A percentile compares a stretch with the other conserved stretches of the same genome.
Conservation (phyloP, 352 stramenopile species). For the Phytophthora melonis region DNA sequence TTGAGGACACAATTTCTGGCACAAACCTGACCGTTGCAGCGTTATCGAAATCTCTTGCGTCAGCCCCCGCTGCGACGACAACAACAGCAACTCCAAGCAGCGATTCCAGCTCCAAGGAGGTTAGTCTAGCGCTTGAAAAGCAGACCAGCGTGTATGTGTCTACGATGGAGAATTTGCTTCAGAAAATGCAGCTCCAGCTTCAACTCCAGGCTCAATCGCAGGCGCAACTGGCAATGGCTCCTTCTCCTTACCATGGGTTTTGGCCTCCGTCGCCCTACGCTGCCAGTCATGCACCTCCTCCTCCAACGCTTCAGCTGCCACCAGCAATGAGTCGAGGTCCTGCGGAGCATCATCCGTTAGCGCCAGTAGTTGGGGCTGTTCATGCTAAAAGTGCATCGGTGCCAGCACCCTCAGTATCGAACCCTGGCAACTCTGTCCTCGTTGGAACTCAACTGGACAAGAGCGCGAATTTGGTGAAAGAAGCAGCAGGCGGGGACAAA, state of each 20-base stretch:
- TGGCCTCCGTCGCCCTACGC: constrained; percentile 40
- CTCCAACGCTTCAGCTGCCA: constrained; percentile 26
- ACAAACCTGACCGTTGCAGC: constrained; percentile 18
- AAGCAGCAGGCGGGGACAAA: background rate
- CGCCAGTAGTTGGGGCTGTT: background rate
- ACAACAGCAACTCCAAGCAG: constrained; percentile 13
- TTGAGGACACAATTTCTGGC: constrained; percentile 41
- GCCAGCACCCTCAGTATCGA: background rate
- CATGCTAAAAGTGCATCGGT: background rate
- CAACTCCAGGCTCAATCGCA: constrained; percentile 49
- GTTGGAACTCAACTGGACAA: background rate
- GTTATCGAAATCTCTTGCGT: constrained; percentile 32
- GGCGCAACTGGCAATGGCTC: constrained; percentile 28
- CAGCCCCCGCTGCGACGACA: background rate
- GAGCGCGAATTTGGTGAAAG: constrained; percentile 14
- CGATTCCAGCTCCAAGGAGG: constrained; percentile 14
- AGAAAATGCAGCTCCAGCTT: constrained; percentile 77
- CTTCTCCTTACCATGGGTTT: constrained; percentile 37
- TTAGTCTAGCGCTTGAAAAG: constrained; percentile 39
- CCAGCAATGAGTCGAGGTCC: constrained; percentile 8
- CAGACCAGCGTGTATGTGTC: constrained; percentile 47
- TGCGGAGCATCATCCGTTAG: background rate
- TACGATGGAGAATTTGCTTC: constrained; percentile 63
- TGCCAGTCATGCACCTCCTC: constrained; percentile 10
- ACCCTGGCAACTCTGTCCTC: background rate